phyloP scores from a whole-genome alignment of 108 stramenopile species.

The Cyclotella atomus region DNA sequence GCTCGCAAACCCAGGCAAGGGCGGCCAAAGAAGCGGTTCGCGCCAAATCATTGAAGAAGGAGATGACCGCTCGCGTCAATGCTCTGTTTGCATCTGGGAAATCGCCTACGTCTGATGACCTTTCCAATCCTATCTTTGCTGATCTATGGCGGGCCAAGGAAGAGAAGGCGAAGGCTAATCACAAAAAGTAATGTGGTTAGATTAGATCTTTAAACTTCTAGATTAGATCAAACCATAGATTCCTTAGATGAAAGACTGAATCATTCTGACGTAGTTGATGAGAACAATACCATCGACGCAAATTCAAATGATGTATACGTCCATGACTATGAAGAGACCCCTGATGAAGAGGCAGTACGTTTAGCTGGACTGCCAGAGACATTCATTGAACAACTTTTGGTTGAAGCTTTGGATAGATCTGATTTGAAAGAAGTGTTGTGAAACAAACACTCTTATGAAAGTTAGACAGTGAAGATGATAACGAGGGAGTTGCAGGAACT shows the following conservation, averaged over 20 bases:
- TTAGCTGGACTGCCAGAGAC: constrained; percentile 16
- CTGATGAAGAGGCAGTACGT: constrained; percentile 12
- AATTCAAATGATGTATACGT: background rate
- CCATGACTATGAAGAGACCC: constrained; percentile 22
- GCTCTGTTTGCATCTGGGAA: too few relatives aligned
- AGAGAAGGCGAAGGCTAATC: too few relatives aligned
- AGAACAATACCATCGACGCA: background rate
- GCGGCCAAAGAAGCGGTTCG: too few relatives aligned
- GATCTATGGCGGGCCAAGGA: too few relatives aligned
- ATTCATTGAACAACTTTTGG: constrained; percentile 13
- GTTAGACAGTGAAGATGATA: constrained; percentile 9
- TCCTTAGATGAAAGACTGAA: constrained; percentile 3
- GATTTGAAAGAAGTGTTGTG: constrained; percentile 16
- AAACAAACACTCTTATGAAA: background rate
- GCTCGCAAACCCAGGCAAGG: too few relatives aligned
- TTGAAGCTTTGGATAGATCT: background rate
- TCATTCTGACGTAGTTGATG: constrained; percentile 8
- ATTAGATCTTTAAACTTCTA: too few relatives aligned
- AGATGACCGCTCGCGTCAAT: too few relatives aligned
- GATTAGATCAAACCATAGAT: constrained; percentile 6
- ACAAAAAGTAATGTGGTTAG: too few relatives aligned
- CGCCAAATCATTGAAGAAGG: too few relatives aligned
- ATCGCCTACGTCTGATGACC: too few relatives aligned
- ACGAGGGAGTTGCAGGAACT: constrained; percentile 10
- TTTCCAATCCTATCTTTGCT: too few relatives aligned